Base-by-base conservation (phyloP, 495 filamentous ascomycete genomes). In the Terfezia claveryi region DNA sequence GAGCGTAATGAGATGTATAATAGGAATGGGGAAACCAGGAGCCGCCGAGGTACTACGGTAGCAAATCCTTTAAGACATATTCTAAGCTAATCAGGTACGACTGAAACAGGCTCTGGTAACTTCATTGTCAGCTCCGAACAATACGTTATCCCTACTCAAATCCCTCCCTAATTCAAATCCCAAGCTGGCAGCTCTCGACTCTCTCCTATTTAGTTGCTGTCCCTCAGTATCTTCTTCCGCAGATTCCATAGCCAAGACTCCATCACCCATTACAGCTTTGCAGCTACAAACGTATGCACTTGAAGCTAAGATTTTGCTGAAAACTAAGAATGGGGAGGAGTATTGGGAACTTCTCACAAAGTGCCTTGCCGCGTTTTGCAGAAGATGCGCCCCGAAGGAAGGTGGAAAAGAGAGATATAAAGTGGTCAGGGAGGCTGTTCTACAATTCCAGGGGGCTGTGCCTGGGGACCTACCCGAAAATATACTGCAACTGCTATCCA, bases 11-110 rank as follows among this genome's bases (percentile, higher is more conserved):
- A 57, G 60, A 20, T 66, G 63, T 54, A 54, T 66, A 14, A 52
- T 49, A 50, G 63, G 63, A 55, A 27, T 66, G 55, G 65, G 61
- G 23, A 60, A 55, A 46, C 57, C 62, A 49, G 63, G 58, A 38
- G 17, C 58, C n/a, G 53, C 60, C 23, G 62, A 65, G 51, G 63
- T 60, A 55, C 6, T 1, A 32, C 27, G 27, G 14, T 6, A 6
- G 44, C 44, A 49, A 49, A 3, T 20, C 8, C 14, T 20, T 6
- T 49, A 2, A n/a, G 44, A 10, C 27, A 1, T 49, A 14, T 49
- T 6, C 8, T 49, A n/a, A 49, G 8, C 20, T 20, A n/a, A 49
- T n/a, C 44, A 6, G 44, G 14, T n/a, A 49, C 9, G 9, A 20
- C 2, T 6, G 20, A 14, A n/a, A 14, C 41, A 46, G 41, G 41